phyloP scores from a whole-genome alignment of 495 filamentous ascomycete genomes.

The Durotheca rogersii region DNA sequence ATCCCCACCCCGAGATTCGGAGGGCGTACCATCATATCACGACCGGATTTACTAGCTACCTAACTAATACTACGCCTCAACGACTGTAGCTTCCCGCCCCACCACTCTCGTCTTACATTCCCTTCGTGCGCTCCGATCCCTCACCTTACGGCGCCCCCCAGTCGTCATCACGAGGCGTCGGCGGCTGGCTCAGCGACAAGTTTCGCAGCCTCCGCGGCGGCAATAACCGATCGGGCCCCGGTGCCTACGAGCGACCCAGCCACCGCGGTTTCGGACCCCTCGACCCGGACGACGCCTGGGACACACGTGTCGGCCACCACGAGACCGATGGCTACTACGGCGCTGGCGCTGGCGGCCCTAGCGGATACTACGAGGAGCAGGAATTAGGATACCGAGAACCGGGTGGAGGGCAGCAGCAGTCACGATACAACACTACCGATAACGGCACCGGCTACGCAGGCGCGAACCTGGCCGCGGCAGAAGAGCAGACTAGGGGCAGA shows the following conservation, averaged over 20 bases:
- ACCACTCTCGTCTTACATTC: slow-evolving; percentile 61
- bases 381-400: slow-evolving; percentile 51
- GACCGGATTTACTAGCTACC: slow-evolving; percentile 1
- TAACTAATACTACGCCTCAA: slow-evolving; percentile 1
- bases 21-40: not conserved
- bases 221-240: slow-evolving; percentile 56
- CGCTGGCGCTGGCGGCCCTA: slow-evolving; percentile 37
- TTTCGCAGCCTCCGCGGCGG: slow-evolving; percentile 51
- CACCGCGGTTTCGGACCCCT: slow-evolving; percentile 51
- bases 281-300: slow-evolving; percentile 75
- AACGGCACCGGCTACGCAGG: slow-evolving; percentile 47
- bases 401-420: slow-evolving; percentile 4
- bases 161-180: slow-evolving; percentile 57
- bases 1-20: no score
- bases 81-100: slow-evolving; percentile 57
- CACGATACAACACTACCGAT: slow-evolving; percentile 7
- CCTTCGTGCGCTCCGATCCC: slow-evolving; percentile 44
- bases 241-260: slow-evolving; percentile 60
- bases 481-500: slow-evolving; percentile 37
- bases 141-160: slow-evolving; percentile 45
- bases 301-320: slow-evolving; percentile 61
- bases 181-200: slow-evolving; percentile 59
- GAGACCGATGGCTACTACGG: slow-evolving; percentile 54
- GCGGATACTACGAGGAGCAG: slow-evolving; percentile 62
- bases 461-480: slow-evolving; percentile 46